Base-by-base conservation (phyloP, 139 green algal genomes). In the Volvox africanus region DNA sequence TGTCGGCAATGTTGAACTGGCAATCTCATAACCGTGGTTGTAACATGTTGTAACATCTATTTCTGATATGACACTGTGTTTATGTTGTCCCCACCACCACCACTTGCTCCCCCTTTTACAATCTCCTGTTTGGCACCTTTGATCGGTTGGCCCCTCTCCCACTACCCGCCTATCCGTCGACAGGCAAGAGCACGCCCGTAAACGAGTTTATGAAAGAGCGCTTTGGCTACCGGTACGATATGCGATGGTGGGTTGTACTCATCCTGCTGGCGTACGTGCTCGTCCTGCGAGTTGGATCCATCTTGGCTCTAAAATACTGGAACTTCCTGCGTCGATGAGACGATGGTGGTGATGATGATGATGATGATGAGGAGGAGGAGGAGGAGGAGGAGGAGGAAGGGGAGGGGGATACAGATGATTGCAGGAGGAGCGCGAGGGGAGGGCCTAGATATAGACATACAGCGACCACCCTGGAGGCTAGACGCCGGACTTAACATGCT, bases 201-300 rank as follows among this genome's bases (percentile, higher is more conserved):
- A 61, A 35, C 1, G 68, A 30, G 0, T 96, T 95, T 80, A 82
- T 96, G 30, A 22, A 88, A 17, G 17, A 82, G 28, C 93, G 94
- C 13, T 98, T 97, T 93, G 96, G 94, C n/a, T 98, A 97, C 89
- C 37, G 95, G 0, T 94, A 94, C 81, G 80, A 80, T 86, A 92
- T 95, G 91, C 81, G 88, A 26, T 94, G 92, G 93, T 95, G 90
- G 86, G 32, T 90, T n/a, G 67, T 92, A 79, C 32, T 92, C 37
- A 97, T 97, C 67, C 50, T 96, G 73, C 19, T 89, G 21, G 95
- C 93, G 16, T 97, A 96, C 86, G 89, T 96, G 67, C 26, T 97
- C 14, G 92, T 95, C 78, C 89, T 96, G 77, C 73, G 93, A 11
- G 82, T 97, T 1, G 80, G 88, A 0, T 92, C 94, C 22, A 93